A percentile compares a stretch with the other conserved stretches of the same genome.
Evolutionary conservation across 139 green algal species (phyloP).

Genomic region (Coelastrella sp.): DNA sequence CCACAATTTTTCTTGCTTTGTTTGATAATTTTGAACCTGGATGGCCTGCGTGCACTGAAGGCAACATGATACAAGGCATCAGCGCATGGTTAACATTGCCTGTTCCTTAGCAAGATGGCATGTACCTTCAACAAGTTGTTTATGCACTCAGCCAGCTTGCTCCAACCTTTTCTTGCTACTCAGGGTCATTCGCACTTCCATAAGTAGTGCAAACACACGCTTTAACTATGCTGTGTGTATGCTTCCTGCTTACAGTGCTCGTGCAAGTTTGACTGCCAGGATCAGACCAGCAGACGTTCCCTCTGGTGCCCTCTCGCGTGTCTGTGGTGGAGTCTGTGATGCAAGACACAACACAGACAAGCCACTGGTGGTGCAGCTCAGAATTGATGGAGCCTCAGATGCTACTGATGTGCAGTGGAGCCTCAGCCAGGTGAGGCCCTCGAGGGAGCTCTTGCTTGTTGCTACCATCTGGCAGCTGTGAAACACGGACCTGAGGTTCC

Average conservation of each 20-base stretch:
- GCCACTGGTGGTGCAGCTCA: neutral
- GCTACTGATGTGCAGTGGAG: neutral
- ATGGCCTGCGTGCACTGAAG: too few relatives aligned
- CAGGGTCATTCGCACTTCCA: too few relatives aligned
- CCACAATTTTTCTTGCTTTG: too few relatives aligned
- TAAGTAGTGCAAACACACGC: too few relatives aligned
- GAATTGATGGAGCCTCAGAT: neutral
- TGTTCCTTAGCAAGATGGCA: too few relatives aligned
- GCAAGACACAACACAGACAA: neutral
- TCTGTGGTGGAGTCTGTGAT: neutral
- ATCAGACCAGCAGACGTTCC: neutral
- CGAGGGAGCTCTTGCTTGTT: neutral
- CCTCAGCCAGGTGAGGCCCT: neutral
- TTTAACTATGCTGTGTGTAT: too few relatives aligned
- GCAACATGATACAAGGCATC: too few relatives aligned
- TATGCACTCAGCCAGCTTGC: too few relatives aligned
- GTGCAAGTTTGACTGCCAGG: neutral
- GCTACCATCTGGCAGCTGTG: neutral
- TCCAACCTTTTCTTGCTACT: too few relatives aligned
- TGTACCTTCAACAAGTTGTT: too few relatives aligned
- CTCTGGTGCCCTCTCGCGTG: neutral
- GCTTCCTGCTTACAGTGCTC: neutral
- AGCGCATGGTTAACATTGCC: too few relatives aligned
- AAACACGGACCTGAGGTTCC: neutral
- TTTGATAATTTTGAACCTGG: too few relatives aligned